Conservation (phyloP, 495 filamentous ascomycete genomes). For the Penicillium coprophilum region DNA sequence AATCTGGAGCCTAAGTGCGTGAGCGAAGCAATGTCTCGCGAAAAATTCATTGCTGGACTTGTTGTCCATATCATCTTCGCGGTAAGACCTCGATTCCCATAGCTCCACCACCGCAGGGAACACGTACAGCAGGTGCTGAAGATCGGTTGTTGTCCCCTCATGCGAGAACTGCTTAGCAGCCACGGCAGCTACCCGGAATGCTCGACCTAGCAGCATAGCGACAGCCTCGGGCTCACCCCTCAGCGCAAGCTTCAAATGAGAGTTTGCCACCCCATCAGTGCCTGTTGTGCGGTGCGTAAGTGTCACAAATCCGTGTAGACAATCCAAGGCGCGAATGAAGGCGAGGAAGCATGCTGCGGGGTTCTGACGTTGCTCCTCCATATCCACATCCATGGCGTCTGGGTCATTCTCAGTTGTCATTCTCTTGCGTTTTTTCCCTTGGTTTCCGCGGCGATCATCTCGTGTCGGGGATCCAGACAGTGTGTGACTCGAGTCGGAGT, state of each 20-base stretch:
- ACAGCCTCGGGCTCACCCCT: constrained; percentile 47
- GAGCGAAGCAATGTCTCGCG: constrained; percentile 40
- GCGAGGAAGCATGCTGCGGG: constrained; percentile 41
- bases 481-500: constrained; percentile 42
- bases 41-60: constrained; percentile 46
- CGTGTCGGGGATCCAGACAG: constrained; percentile 35
- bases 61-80: constrained; percentile 39
- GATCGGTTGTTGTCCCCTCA: constrained; percentile 37
- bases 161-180: constrained; percentile 36
- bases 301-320: constrained; percentile 35
- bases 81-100: constrained; percentile 47
- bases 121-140: constrained; percentile 44
- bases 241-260: constrained; percentile 54
- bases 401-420: constrained; percentile 33
- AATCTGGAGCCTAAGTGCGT: constrained; percentile 40
- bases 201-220: constrained; percentile 46
- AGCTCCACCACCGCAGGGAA: constrained; percentile 41
- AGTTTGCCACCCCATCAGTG: constrained; percentile 43
- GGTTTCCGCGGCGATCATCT: constrained; percentile 32
- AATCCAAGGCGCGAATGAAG: constrained; percentile 42
- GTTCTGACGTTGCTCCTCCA: constrained; percentile 38
- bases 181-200: constrained; percentile 38
- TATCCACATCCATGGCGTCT: constrained; percentile 39
- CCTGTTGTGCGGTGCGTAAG: constrained; percentile 29
- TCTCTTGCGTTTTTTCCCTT: constrained; percentile 50